Evolutionary conservation across 305 asterid species (phyloP), one percentile per base, ranked within the genome.

Genomic region (Fraxinus ornus): DNA sequence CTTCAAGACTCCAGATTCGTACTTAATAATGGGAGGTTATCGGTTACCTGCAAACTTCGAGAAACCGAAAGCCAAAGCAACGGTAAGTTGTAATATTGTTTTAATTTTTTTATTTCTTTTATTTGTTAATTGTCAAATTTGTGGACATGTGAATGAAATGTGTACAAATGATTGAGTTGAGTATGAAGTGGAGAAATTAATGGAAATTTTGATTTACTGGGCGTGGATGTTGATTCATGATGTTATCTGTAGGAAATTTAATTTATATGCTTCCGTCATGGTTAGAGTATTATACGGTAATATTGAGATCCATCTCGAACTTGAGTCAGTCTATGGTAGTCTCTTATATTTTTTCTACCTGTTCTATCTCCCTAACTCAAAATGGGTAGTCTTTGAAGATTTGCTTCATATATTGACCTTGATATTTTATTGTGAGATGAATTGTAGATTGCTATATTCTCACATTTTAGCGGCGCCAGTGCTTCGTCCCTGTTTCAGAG

Each of bases 41-140:
- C 88, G 85, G 79, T 92, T 89, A 83, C 84, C 52, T 91, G 98
- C 83, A 89, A 90, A 83, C 33, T 83, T 41, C 89, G 88, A 82
- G 94, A 86, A 5, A 78, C 85, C 75, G 93, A 84, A 60, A 89
- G 86, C 82, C 92, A 81, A 78, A 90, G 87, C 88, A 93, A 90
- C 8, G 95, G 95, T 86, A 79, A 81, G 85, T 81, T 76, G 78
- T 36, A 76, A 39, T 80, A 30, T 52, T 76, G 6, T 55, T 81
- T 17, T 2, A 41, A 13, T 57, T 80, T 72, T 80, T 8, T 47
- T 24, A 28, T 10, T 24, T 49, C 24, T 77, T 26, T n/a, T 13
- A 44, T 10, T 55, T 36, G 4, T 49, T 1, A 19, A 15, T 79
- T 28, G 32, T 32, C 60, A 81, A 7, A 78, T 66, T 66, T 22